These are phyloP conservation scores for Acaromyces ingoldii DNA, from an alignment of 1,284 basidiomycete genomes.

Conservation along the genomic window DNA sequence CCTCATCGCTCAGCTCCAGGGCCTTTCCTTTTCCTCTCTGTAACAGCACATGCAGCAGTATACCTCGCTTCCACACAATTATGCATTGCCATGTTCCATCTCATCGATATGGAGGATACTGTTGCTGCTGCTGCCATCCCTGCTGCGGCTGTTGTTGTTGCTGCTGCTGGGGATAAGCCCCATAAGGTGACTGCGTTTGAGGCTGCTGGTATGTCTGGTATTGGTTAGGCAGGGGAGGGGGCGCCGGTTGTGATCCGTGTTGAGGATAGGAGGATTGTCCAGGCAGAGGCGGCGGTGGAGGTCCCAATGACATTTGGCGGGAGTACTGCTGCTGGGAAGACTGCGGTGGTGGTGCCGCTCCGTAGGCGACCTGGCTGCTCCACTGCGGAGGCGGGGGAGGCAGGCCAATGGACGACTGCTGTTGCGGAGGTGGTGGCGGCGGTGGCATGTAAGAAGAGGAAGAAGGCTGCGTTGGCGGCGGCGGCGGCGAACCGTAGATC, in stretches of 20 bases:
- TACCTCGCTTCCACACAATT: no score
- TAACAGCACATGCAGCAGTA: neutral
- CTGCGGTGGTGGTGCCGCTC: no score
- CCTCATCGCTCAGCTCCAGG: neutral
- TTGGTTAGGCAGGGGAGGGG: constrained; percentile 3
- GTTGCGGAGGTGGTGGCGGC: constrained; percentile 2
- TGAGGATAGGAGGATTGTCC: neutral
- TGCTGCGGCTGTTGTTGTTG: constrained; percentile 3
- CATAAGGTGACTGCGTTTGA: neutral
- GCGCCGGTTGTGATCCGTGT: neutral
- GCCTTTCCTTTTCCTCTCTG: no score
- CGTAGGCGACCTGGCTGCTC: no score
- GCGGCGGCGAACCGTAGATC: neutral
- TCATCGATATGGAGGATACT: neutral
- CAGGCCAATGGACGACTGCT: neutral
- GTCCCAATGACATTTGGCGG: no score
- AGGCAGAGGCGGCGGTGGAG: neutral
- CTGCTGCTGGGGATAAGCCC: neutral
- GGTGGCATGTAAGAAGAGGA: neutral
- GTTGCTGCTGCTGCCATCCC: neutral
- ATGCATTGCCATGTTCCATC: no score
- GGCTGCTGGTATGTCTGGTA: neutral
- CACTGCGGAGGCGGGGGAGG: neutral
- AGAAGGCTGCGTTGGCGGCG: neutral
- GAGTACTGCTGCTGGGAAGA: no score